Evolutionary conservation across 2,329 filamentous ascomycete genomes (phyloP).

Genomic region (Fusarium sp.): DNA sequence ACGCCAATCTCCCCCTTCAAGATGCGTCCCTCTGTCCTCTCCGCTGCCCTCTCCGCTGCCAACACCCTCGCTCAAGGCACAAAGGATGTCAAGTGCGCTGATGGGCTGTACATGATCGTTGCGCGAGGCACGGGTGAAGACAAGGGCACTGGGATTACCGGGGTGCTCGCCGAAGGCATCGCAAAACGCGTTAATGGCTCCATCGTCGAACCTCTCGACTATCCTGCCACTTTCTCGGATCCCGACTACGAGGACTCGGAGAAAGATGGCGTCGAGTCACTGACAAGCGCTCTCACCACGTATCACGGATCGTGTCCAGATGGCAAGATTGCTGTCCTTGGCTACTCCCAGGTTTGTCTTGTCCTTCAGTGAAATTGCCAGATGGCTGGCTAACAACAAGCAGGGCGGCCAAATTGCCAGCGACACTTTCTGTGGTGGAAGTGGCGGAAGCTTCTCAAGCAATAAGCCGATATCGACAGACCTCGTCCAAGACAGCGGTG

Average conservation of each 20-base stretch:
- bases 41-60: conserved; percentile 43
- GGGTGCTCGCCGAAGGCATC: conserved; percentile 49
- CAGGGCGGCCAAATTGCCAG: conserved; percentile 54
- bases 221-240: conserved; percentile 52
- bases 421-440: conserved; percentile 54
- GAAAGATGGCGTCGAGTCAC: conserved; percentile 46
- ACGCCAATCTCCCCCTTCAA: not conserved
- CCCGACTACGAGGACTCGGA: conserved; percentile 52
- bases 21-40: conserved; percentile 36
- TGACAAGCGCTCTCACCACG: conserved; percentile 47
- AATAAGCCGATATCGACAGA: conserved; percentile 42
- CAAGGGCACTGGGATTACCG: conserved; percentile 50
- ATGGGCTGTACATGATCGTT: conserved; percentile 55
- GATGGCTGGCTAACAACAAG: not conserved
- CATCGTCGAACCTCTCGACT: conserved; percentile 50
- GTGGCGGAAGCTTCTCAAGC: conserved; percentile 45
- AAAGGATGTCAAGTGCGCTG: conserved; percentile 45
- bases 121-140: conserved; percentile 54
- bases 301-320: conserved; percentile 53
- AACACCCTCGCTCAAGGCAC: conserved; percentile 38
- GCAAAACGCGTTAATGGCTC: conserved; percentile 50
- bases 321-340: conserved; percentile 55
- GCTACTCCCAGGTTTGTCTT: conserved; percentile 54
- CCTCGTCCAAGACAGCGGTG: conserved; percentile 51
- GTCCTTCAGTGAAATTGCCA: not conserved